Evolutionary conservation across 768 basidiomycete species (phyloP), one percentile per base, ranked within the genome.

Genomic region (Leccinum ochraceum): DNA sequence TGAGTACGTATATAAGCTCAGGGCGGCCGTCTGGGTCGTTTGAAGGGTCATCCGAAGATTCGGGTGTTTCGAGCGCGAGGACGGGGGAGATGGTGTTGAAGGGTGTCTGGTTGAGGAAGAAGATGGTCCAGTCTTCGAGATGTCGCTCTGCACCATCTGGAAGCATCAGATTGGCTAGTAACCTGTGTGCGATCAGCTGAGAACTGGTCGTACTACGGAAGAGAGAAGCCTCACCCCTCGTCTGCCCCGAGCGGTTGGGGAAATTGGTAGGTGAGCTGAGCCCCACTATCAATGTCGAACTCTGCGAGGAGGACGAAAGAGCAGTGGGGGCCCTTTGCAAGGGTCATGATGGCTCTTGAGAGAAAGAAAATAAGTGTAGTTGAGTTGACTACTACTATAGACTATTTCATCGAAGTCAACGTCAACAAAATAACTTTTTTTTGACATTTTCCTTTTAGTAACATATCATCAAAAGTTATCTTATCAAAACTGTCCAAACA

Each of bases 71-170:
- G 63, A 89, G 77, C 1, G 90, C 86, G 46, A 95, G 81, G 16
- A 94, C 84, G 6, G 94, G 90, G 2, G 88, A 84, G 64, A 96
- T 92, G 17, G 87, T 88, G 70, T 95, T 94, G 77, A 89, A 91
- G 0, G 88, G 81, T 0, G 92, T 94, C 76, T 98, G 97, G 71
- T 98, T 98, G 59, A 99, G 84, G 75, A 96, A 97, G 82, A 99
- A 99, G 49, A 98, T 87, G 6, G 97, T 98, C 95, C 95, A 98
- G 75, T 98, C 97, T 72, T 96, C 94, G 24, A 90, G 77, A 62
- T 96, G 92, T 54, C 90, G 86, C 77, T 99, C 96, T 32, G 95
- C 97, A 6, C 97, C 97, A 74, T 99, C 97, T 11, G 97, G 97
- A 22, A 99, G 83, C 97, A 99, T 99, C 61, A 96, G 84, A 78